Base-by-base conservation (phyloP, 805 yeast genomes). In the Phaffomyces opuntiae region DNA sequence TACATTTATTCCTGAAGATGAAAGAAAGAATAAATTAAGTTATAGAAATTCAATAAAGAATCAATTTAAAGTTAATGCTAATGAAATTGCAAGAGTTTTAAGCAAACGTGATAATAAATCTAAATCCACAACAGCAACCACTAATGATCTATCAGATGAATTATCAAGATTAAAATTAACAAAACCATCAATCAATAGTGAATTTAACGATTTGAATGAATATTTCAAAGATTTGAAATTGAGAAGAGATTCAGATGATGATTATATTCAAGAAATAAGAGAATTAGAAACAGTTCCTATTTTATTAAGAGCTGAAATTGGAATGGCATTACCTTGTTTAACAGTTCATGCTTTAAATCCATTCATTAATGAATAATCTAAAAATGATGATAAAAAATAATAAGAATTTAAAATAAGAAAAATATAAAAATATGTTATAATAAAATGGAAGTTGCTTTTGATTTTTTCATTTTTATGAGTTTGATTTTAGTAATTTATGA, bases 251-350 rank as follows among this genome's bases (percentile, higher is more conserved):
- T 81, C 77, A 38, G 38, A 36, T 14, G 81, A 73, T 32, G 63
- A 73, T 47, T 73, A 71, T 57, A 76, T 93, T 40, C 98, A 93
- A 69, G 95, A 87, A 58, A 81, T 91, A 43, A 74, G 77, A 50
- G 91, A 87, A 57, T 68, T 90, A 57, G 75, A 75, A 42, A 82
- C 80, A 55, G 83, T 91, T 41, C 98, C 98, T 9, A 80, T 91
- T 31, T 69, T 91, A 49, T 71, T 93, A 52, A 74, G 96, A 57
- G 88, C 96, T 0, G 98, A 90, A 62, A 79, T 89, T 43, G 97
- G 96, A 42, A 88, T 88, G 90, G 91, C 96, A 3, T 72, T 91
- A 44, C 99, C 99, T 16, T 91, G 97, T 63, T 74, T 91, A 56
- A 87, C 96, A 4, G 96, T 93, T 14, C 77, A 96, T 56, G 85